phyloP scores from a whole-genome alignment of 2,329 filamentous ascomycete species.

The Annulohypoxylon truncatum region DNA sequence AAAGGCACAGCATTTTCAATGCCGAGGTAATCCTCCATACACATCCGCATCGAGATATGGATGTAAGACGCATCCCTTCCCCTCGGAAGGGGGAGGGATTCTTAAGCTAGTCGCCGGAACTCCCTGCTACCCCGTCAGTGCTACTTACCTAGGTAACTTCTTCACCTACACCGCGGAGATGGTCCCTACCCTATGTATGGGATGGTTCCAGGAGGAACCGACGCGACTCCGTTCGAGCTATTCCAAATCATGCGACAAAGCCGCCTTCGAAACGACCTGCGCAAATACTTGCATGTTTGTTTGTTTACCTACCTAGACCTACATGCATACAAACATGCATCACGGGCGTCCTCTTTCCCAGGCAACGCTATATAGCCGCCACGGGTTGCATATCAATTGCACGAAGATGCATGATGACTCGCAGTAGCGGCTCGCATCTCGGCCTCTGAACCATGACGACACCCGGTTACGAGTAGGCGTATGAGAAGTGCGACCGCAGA shows the following conservation, averaged over 20 bases:
- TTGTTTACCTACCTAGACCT: slow-evolving; percentile 26
- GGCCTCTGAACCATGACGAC: slow-evolving; percentile 18
- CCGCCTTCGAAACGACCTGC: neutral
- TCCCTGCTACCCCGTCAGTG: slow-evolving; percentile 14
- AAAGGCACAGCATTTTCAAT: slow-evolving; percentile 19
- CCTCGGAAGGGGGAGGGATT: neutral
- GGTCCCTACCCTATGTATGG: neutral
- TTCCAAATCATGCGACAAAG: slow-evolving; percentile 32
- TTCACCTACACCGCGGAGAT: neutral
- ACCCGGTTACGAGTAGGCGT: slow-evolving; percentile 7
- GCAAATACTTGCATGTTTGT: neutral
- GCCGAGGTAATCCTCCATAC: slow-evolving; percentile 22
- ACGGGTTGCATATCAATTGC: slow-evolving; percentile 9
- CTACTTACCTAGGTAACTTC: slow-evolving; percentile 9
- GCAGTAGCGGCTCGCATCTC: slow-evolving; percentile 32
- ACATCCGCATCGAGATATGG: slow-evolving; percentile 10
- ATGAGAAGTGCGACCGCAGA: slow-evolving; percentile 24
- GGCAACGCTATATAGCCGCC: slow-evolving; percentile 27
- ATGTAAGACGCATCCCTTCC: slow-evolving; percentile 5
- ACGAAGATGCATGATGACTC: slow-evolving; percentile 39
- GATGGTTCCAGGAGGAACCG: slow-evolving; percentile 9
- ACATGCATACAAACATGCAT: neutral
- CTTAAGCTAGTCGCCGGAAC: slow-evolving; percentile 9
- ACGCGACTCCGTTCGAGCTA: slow-evolving; percentile 6
- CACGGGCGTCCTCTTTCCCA: slow-evolving; percentile 10